These are phyloP conservation scores for Globisporangium paddicum DNA, from an alignment of 352 stramenopile genomes.

Conservation along the genomic window DNA sequence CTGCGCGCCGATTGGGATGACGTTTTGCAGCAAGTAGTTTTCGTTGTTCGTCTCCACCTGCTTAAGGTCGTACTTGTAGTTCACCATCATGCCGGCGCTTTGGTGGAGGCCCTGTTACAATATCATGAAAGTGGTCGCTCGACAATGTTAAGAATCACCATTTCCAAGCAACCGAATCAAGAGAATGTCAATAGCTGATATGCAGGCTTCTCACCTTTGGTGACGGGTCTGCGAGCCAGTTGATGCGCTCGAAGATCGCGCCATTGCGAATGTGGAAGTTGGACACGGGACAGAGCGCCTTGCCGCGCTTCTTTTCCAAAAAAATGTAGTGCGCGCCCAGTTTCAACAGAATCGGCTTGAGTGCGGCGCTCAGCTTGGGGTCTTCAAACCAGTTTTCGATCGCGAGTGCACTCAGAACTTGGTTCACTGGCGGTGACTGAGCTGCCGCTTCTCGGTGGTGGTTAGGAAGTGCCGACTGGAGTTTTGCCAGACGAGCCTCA, in stretches of 20 bases:
- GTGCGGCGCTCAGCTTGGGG: constrained; percentile 20
- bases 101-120: constrained; percentile 67
- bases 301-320: constrained; percentile 76
- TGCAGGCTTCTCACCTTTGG: constrained; percentile 42
- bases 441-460: no score
- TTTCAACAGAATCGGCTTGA: constrained; percentile 64
- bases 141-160: background rate
- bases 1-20: constrained; percentile 68
- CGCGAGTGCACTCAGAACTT: constrained; percentile 35
- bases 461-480: constrained; percentile 21
- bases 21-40: constrained; percentile 75
- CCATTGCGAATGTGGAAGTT: constrained; percentile 87
- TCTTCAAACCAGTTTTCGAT: constrained; percentile 53
- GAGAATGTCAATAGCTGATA: background rate
- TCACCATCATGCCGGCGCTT: constrained; percentile 82
- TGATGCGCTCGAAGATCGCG: constrained; percentile 82
- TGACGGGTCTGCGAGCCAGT: constrained; percentile 75
- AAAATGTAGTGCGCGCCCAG: constrained; percentile 73
- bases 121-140: background rate
- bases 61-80: constrained; percentile 84
- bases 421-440: constrained; percentile 18
- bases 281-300: constrained; percentile 74
- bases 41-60: constrained; percentile 80
- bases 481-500: constrained; percentile 20
- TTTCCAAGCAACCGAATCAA: background rate